Conservation (phyloP, 2,329 filamentous ascomycete species). For the Rutstroemia sp. region DNA sequence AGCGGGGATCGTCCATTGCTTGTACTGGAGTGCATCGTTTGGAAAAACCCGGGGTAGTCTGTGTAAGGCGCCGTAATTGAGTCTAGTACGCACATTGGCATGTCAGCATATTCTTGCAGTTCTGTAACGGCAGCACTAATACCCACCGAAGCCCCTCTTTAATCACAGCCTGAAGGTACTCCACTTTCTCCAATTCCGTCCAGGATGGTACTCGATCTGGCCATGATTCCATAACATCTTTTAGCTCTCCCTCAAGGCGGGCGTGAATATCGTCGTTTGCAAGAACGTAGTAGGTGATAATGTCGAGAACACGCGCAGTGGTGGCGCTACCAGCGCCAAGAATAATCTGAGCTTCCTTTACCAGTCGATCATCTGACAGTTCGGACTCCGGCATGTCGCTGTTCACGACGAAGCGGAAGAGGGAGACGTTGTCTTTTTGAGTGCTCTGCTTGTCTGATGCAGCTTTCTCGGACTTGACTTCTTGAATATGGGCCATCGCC, state of each 20-base stretch:
- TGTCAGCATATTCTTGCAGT: not conserved
- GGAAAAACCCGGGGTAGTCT: slow-evolving; percentile 1
- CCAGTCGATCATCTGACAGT: slow-evolving; percentile 27
- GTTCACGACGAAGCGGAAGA: slow-evolving; percentile 18
- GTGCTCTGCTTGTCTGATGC: too few species aligned
- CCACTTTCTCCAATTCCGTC: not conserved
- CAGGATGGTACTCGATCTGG: not conserved
- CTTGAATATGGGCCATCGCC: too few species aligned
- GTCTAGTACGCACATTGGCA: not conserved
- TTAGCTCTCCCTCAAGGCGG: not conserved
- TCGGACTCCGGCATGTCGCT: slow-evolving; percentile 32
- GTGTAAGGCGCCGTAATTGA: slow-evolving; percentile 1
- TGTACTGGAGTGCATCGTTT: slow-evolving; percentile 4
- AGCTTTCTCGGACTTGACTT: too few species aligned
- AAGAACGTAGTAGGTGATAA: not conserved
- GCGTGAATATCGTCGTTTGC: not conserved
- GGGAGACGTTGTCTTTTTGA: not conserved
- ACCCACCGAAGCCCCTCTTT: not conserved
- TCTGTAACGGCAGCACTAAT: not conserved
- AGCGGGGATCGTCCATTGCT: slow-evolving; percentile 2
- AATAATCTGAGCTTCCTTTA: slow-evolving; percentile 28
- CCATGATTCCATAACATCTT: not conserved
- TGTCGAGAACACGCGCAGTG: slow-evolving; percentile 16
- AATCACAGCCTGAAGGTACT: not conserved
- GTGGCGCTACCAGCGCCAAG: slow-evolving; percentile 32